These are phyloP conservation scores for Cladobotryum protrusum DNA, from an alignment of 2,329 filamentous ascomycete genomes.

Conservation along the genomic window DNA sequence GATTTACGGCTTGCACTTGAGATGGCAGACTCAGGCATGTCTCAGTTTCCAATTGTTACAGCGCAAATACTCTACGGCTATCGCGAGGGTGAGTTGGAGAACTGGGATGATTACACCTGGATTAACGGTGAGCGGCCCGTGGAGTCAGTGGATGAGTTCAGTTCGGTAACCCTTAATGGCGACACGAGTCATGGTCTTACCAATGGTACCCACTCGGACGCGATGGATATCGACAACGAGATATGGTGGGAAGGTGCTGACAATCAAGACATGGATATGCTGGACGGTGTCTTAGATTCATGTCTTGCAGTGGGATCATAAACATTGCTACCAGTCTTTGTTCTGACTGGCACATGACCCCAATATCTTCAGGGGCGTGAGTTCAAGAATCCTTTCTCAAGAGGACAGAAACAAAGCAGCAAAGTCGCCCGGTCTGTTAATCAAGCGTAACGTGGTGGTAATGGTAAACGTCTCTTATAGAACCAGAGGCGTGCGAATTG, in stretches of 20 bases:
- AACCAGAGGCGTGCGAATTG: constrained; percentile 3
- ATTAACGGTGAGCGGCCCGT: constrained; percentile 33
- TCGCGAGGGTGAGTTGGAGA: constrained; percentile 69
- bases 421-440: too few relatives aligned
- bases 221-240: constrained; percentile 56
- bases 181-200: constrained; percentile 32
- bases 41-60: constrained; percentile 69
- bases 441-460: too few relatives aligned
- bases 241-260: constrained; percentile 58
- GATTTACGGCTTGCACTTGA: constrained; percentile 73
- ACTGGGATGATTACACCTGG: constrained; percentile 55
- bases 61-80: constrained; percentile 65
- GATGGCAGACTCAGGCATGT: constrained; percentile 68
- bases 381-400: too few relatives aligned
- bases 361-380: too few relatives aligned
- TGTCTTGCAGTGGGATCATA: constrained; percentile 43
- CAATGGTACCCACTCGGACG: constrained; percentile 44
- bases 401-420: not conserved
- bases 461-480: not conserved
- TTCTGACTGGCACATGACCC: too few relatives aligned
- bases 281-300: constrained; percentile 53
- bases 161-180: constrained; percentile 27
- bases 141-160: constrained; percentile 21
- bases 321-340: not conserved
- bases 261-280: constrained; percentile 41